A percentile compares a stretch with the other conserved stretches of the same genome.
Conservation (phyloP, 2,329 filamentous ascomycete species). For the Westerdykella sp. region DNA sequence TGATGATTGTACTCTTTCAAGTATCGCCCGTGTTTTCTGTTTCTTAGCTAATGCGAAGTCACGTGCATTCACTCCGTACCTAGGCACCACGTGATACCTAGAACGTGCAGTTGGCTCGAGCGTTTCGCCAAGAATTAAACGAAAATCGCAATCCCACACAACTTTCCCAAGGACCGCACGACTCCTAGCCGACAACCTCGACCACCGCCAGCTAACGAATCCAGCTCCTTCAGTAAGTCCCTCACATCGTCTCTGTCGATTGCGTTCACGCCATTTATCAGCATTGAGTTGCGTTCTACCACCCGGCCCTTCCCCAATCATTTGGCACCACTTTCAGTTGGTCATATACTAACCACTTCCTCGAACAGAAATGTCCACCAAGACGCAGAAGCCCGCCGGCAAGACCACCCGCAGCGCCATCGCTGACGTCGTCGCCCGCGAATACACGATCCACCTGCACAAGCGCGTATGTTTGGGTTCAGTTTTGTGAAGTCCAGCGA, state of each 20-base stretch:
- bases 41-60: too few relatives aligned
- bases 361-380: constrained; percentile 38
- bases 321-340: not conserved
- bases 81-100: too few relatives aligned
- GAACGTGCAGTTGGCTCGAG: too few relatives aligned
- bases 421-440: constrained; percentile 96
- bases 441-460: constrained; percentile 99
- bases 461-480: constrained; percentile 80
- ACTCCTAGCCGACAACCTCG: not conserved
- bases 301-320: too few relatives aligned
- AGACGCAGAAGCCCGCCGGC: constrained; percentile 56
- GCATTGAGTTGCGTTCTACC: too few relatives aligned
- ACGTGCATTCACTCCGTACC: too few relatives aligned
- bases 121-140: not conserved
- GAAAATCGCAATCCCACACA: not conserved
- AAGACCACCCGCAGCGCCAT: constrained; percentile 83
- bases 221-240: constrained; percentile 1
- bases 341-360: not conserved
- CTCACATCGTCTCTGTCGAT: not conserved
- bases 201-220: not conserved
- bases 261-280: not conserved
- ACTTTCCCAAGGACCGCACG: not conserved
- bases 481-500: constrained; percentile 67
- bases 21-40: too few relatives aligned
- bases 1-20: too few relatives aligned